Percentiles rank a stretch among this genome's conserved stretches.
Conservation (phyloP, 768 basidiomycete species). For the Boletus rex-veris region DNA sequence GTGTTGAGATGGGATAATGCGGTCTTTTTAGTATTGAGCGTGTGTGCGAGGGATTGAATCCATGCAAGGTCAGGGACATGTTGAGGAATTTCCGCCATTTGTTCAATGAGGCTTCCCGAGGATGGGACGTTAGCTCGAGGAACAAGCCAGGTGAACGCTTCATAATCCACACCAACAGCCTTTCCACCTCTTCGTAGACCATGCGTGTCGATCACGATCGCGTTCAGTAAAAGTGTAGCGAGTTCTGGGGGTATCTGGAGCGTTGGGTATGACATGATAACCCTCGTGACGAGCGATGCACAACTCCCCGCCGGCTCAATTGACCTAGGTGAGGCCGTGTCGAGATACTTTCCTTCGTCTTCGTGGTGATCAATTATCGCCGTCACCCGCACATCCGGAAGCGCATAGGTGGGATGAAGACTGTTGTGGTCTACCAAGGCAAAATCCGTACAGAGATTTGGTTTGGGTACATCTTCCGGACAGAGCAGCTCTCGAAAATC, state of each 20-base stretch:
- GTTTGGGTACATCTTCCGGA: conserved; percentile 57
- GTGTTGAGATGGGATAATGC: conserved; percentile 65
- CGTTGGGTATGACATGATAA: conserved; percentile 23
- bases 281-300: conserved; percentile 56
- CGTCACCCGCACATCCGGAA: conserved; percentile 49
- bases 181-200: conserved; percentile 79
- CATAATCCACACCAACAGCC: conserved; percentile 59
- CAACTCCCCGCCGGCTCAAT: conserved; percentile 77
- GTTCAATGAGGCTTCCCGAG: conserved; percentile 2
- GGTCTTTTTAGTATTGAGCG: conserved; percentile 48
- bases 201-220: conserved; percentile 83
- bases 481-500: conserved; percentile 59
- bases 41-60: conserved; percentile 51
- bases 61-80: conserved; percentile 37
- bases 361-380: conserved; percentile 90
- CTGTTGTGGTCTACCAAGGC: conserved; percentile 92
- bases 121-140: conserved; percentile 48
- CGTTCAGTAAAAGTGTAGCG: conserved; percentile 73
- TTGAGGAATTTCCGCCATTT: conserved; percentile 10
- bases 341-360: conserved; percentile 70
- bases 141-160: conserved; percentile 62
- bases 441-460: conserved; percentile 48
- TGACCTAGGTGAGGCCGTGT: conserved; percentile 61
- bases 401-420: conserved; percentile 45
- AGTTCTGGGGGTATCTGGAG: conserved; percentile 50